A percentile compares a stretch with the other conserved stretches of the same genome.
phyloP scores from a whole-genome alignment of 805 yeast species.

The Metschnikowia matae region DNA sequence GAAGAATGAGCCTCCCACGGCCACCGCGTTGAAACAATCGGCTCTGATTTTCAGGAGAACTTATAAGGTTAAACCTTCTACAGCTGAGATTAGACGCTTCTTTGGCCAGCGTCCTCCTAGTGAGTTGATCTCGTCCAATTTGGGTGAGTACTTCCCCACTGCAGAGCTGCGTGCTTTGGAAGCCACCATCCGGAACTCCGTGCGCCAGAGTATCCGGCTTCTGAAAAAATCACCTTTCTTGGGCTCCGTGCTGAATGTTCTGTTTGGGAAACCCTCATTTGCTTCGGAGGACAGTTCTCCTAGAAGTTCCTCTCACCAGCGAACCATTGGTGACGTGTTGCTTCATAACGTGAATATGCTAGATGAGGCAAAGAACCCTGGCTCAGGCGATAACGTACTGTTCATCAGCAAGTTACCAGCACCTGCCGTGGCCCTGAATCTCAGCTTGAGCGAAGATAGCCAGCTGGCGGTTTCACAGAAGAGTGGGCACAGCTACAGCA shows the following conservation, averaged over 20 bases:
- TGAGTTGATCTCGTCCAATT: constrained; percentile 81
- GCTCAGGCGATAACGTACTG: constrained; percentile 22
- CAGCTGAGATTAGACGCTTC: constrained; percentile 40
- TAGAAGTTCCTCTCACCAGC: constrained; percentile 14
- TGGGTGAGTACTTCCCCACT: constrained; percentile 89
- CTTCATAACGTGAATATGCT: constrained; percentile 54
- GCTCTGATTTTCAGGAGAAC: constrained; percentile 35
- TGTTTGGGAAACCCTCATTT: constrained; percentile 21
- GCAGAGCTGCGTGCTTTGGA: constrained; percentile 68
- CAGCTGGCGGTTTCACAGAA: constrained; percentile 7
- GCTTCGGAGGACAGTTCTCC: constrained; percentile 11
- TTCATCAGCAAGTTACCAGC: constrained; percentile 25
- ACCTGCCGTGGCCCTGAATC: constrained; percentile 8
- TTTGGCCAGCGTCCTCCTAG: constrained; percentile 93
- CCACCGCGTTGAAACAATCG: constrained; percentile 54
- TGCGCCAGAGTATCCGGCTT: constrained; percentile 67
- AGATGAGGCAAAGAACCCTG: constrained; percentile 39
- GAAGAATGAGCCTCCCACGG: constrained; percentile 58
- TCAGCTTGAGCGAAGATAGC: constrained; percentile 5
- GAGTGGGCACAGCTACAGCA: constrained; percentile 4
- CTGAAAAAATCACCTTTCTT: constrained; percentile 35
- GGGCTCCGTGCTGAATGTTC: constrained; percentile 11
- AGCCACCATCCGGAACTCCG: constrained; percentile 79
- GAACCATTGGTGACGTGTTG: constrained; percentile 63
- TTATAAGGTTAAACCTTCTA: constrained; percentile 15